Evolutionary conservation across 352 stramenopile species (phyloP).

Genomic region (Phytophthora litchii): DNA sequence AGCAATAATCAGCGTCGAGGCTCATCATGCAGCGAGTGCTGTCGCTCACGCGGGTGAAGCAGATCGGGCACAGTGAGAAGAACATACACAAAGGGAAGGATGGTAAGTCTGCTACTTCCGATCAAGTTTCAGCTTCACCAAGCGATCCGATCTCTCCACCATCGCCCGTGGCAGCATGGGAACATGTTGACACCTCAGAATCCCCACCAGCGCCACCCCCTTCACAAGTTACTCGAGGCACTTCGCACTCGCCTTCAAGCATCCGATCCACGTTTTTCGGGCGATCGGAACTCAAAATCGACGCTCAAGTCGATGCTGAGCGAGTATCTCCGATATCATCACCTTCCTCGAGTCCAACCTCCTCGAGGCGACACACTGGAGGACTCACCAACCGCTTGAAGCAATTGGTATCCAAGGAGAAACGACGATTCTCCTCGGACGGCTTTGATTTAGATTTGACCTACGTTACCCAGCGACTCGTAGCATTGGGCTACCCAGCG

Average conservation of each 20-base stretch:
- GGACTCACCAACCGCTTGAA: constrained; percentile 63
- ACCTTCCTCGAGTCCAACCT: constrained; percentile 27
- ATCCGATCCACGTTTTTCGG: constrained; percentile 9
- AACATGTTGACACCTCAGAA: not conserved
- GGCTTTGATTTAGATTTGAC: constrained; percentile 94
- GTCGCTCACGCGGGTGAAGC: constrained; percentile 26
- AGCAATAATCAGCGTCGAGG: not conserved
- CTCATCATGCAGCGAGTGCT: constrained; percentile 34
- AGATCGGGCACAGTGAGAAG: constrained; percentile 19
- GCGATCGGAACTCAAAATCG: constrained; percentile 24
- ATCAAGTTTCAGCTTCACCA: constrained; percentile 9
- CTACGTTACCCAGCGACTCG: constrained; percentile 88
- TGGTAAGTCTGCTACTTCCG: constrained; percentile 3
- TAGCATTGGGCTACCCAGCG: constrained; percentile 90
- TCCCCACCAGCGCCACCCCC: constrained; percentile 17
- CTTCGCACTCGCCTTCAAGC: constrained; percentile 14
- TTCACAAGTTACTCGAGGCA: constrained; percentile 15
- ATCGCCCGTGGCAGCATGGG: constrained; percentile 26
- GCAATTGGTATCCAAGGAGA: constrained; percentile 92
- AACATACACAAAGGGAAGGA: constrained; percentile 25
- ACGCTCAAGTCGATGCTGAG: constrained; percentile 25
- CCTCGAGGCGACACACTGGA: constrained; percentile 24
- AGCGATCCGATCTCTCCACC: constrained; percentile 15
- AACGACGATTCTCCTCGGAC: constrained; percentile 84
- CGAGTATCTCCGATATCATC: constrained; percentile 17